These are phyloP conservation scores for Fusarium clavum DNA, from an alignment of 2,329 filamentous ascomycete genomes.

Conservation along the genomic window DNA sequence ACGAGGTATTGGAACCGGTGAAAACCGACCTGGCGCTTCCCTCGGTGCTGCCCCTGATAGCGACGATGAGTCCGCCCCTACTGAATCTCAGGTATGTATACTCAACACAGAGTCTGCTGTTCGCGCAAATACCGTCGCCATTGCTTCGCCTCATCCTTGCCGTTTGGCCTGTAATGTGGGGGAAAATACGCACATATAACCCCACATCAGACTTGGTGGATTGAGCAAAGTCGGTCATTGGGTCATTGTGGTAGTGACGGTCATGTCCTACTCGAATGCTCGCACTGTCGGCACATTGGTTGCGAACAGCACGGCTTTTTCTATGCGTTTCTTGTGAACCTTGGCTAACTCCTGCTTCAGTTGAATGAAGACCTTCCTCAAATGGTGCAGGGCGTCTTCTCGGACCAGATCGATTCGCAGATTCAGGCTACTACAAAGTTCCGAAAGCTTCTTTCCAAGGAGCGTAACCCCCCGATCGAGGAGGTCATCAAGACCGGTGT, in stretches of 20 bases:
- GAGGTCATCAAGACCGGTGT: constrained; percentile 99
- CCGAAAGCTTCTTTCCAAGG: constrained; percentile 96
- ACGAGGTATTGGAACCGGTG: constrained; percentile 88
- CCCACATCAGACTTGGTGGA: constrained; percentile 48
- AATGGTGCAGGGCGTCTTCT: constrained; percentile 98
- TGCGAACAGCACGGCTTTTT: constrained; percentile 9
- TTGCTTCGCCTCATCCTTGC: constrained; percentile 37
- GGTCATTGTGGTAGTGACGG: constrained; percentile 2
- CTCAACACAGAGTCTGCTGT: constrained; percentile 9
- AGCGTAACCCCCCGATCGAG: constrained; percentile 98
- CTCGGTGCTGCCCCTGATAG: constrained; percentile 93
- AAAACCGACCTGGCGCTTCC: constrained; percentile 82
- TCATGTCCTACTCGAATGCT: constrained; percentile 16
- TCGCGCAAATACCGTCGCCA: constrained; percentile 22
- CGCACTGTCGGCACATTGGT: not conserved
- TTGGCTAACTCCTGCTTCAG: constrained; percentile 60
- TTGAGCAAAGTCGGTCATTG: constrained; percentile 23
- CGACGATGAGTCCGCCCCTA: constrained; percentile 95
- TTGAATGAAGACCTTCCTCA: constrained; percentile 97
- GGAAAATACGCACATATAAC: constrained; percentile 48
- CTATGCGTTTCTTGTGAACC: constrained; percentile 6
- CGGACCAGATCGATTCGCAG: constrained; percentile 97
- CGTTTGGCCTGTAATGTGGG: constrained; percentile 48
- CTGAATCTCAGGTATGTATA: constrained; percentile 87
- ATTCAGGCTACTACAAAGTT: constrained; percentile 99